Evolutionary conservation across 345 rosid species (phyloP).

Genomic region (Clarkia xantiana): DNA sequence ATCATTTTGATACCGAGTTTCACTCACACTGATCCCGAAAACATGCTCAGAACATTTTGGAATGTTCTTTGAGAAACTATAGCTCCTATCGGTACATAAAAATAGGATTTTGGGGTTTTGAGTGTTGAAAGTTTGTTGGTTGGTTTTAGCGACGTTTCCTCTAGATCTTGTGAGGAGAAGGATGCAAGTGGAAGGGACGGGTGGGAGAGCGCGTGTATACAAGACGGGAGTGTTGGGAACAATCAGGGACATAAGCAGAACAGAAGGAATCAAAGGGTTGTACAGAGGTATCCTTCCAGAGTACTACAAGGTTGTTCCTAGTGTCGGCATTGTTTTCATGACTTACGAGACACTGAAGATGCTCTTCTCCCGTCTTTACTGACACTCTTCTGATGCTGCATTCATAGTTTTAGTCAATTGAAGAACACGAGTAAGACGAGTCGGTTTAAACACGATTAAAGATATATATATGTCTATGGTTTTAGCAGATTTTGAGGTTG

Average conservation of each 20-base stretch:
- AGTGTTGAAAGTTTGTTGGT: too few relatives aligned
- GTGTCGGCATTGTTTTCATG: slow-evolving; percentile 90
- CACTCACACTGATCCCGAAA: too few relatives aligned
- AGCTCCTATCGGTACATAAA: too few relatives aligned
- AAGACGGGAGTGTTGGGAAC: slow-evolving; percentile 56
- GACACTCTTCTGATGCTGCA: slow-evolving; percentile 8
- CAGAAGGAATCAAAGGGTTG: slow-evolving; percentile 72
- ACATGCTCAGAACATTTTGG: too few relatives aligned
- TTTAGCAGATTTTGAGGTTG: too few relatives aligned
- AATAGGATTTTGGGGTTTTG: too few relatives aligned
- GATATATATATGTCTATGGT: too few relatives aligned
- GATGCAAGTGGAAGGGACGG: slow-evolving; percentile 93
- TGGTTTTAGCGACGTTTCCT: slow-evolving; percentile 61
- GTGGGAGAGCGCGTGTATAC: slow-evolving; percentile 81
- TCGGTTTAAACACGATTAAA: too few relatives aligned
- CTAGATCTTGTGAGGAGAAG: slow-evolving; percentile 92
- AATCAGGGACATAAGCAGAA: slow-evolving; percentile 51
- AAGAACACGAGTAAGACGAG: too few relatives aligned
- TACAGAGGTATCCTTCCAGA: slow-evolving; percentile 95
- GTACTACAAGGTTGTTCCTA: slow-evolving; percentile 90
- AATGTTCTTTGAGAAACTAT: too few relatives aligned
- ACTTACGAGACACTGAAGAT: slow-evolving; percentile 57
- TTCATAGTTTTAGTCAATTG: too few relatives aligned
- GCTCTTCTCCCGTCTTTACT: slow-evolving; percentile 33
- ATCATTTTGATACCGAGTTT: too few relatives aligned